Conservation (phyloP, 2,329 filamentous ascomycete species). For the Claviceps digitariae region DNA sequence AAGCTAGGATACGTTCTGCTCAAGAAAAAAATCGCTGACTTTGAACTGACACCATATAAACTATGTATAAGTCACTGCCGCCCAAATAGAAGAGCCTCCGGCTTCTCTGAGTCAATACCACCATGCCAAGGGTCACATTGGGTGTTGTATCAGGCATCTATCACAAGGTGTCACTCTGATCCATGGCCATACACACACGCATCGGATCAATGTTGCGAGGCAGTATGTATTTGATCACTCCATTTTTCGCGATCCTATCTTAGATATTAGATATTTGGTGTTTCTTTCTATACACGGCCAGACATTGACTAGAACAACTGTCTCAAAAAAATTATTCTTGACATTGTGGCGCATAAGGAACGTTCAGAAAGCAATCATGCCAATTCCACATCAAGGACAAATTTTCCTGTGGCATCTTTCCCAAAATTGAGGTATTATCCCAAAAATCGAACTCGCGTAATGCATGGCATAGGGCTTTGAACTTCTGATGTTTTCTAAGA, state of each 20-base stretch:
- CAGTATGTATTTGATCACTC: background rate
- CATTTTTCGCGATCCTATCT: background rate
- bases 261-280: background rate
- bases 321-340: background rate
- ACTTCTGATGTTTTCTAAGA: background rate
- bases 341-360: slow-evolving; percentile 1
- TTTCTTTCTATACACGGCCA: background rate
- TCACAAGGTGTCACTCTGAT: background rate
- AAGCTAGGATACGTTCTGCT: too few relatives aligned
- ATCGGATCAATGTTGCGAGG: background rate
- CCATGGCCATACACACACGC: background rate
- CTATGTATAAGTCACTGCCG: background rate
- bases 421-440: background rate
- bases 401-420: background rate
- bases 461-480: background rate
- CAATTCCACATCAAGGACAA: background rate
- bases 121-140: background rate
- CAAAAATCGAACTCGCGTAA: background rate
- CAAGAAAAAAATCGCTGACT: background rate
- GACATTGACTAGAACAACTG: background rate
- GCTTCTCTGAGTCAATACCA: background rate
- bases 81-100: background rate
- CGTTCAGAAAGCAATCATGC: slow-evolving; percentile 4
- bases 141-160: background rate
- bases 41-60: background rate